Conservation (phyloP, 257 asterid genomes). For the Solanum bukasovii region DNA sequence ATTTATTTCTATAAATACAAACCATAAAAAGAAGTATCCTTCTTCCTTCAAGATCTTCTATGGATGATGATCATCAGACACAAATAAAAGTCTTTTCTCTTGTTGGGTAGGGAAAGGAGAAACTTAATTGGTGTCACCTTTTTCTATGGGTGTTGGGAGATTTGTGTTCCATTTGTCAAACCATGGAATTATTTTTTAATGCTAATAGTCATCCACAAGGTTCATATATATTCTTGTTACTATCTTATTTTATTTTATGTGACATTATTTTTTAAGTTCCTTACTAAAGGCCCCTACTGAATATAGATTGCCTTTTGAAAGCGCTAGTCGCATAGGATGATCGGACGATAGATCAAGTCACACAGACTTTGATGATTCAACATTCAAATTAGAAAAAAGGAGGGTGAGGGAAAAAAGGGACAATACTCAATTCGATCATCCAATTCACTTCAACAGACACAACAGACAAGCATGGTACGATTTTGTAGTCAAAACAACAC, state of each 20-base stretch:
- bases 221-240: not conserved
- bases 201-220: not conserved
- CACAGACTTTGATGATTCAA: not conserved
- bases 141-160: not conserved
- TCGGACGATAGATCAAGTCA: not conserved
- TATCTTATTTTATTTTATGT: not conserved
- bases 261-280: not conserved
- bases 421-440: not conserved
- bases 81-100: not conserved
- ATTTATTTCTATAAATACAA: not conserved
- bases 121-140: not conserved
- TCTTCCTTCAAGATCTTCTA: not conserved
- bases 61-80: not conserved
- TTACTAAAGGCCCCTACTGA: not conserved
- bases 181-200: not conserved
- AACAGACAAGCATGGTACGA: not conserved
- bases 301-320: not conserved
- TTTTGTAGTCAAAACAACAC: not conserved
- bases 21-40: not conserved
- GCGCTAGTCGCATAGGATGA: not conserved
- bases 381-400: not conserved
- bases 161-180: not conserved
- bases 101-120: not conserved
- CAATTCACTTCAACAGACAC: not conserved
- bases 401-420: not conserved